Conservation (phyloP, 2,329 filamentous ascomycete genomes). For the Apiospora malaysiana region DNA sequence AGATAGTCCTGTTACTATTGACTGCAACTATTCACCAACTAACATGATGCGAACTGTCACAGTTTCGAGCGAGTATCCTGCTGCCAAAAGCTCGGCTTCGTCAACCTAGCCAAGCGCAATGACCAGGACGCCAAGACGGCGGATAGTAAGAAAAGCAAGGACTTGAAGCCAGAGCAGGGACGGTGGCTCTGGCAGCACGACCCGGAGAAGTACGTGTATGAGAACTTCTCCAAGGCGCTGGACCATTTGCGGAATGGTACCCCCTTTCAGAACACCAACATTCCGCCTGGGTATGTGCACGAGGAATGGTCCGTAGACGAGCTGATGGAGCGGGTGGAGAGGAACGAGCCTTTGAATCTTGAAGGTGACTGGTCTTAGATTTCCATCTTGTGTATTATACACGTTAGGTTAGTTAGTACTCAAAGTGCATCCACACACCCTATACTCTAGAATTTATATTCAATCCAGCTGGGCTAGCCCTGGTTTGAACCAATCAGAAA, state of each 20-base stretch:
- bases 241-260: constrained; percentile 31
- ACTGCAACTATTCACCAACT: constrained; percentile 17
- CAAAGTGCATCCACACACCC: background rate
- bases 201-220: constrained; percentile 40
- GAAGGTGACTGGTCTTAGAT: background rate
- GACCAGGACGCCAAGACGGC: constrained; percentile 27
- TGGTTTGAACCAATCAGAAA: background rate
- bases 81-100: constrained; percentile 22
- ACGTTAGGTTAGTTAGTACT: background rate
- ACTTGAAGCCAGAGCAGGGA: constrained; percentile 25
- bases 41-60: background rate
- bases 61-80: constrained; percentile 26
- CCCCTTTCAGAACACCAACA: constrained; percentile 40
- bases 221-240: constrained; percentile 34
- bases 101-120: constrained; percentile 21
- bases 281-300: background rate
- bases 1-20: constrained; percentile 13
- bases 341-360: background rate
- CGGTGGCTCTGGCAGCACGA: constrained; percentile 35
- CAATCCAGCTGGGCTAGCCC: background rate
- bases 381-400: background rate
- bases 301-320: background rate
- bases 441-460: too few species aligned
- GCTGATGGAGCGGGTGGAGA: background rate
- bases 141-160: constrained; percentile 20